Evolutionary conservation across 371 early-diverging fungal species (phyloP), one percentile per base, ranked within the genome.

Genomic region (Zopfochytrium polystomum): DNA sequence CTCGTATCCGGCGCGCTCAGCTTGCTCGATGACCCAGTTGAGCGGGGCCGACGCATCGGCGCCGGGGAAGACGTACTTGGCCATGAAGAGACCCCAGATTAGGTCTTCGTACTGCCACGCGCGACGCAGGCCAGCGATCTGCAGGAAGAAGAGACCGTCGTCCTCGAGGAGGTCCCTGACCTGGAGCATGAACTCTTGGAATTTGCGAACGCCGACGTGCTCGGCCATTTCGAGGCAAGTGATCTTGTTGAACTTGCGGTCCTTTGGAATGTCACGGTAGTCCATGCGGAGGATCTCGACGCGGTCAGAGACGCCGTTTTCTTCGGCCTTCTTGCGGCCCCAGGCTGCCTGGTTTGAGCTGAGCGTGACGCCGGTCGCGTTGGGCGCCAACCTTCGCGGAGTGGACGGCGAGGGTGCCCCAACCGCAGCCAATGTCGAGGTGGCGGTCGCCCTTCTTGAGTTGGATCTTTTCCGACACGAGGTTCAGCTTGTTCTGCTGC

Each of bases 401-500:
- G 73, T 86, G 89, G 51, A 89, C 87, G 47, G 84, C 82, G 46
- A 96, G 84, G 22, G 96, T 95, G 59, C 95, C 96, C 96, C 98
- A 96, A n/a, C 96, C 98, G 73, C 95, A 94, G 54, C 98, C 98
- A 78, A 97, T 92, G 79, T 97, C 98, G 76, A 97, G 79, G 70
- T 90, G 89, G 52, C 85, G 84, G 66, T 94, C 94, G 63, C 93
- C 95, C 60, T 83, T 73, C 82, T 90, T 87, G 73, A 96, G 80
- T 63, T 89, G 84, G 15, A 94, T 71, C 77, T 89, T 90, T 58
- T 93, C 86, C 71, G 88, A 87, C 47, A 97, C 93, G 52, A 90
- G 80, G 58, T 86, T 81, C 77, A 96, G 78, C 82, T 96, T 96
- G 87, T 94, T 93, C 66, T 90, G 87, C 74, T 96, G 98, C 66